Evolutionary conservation across 2,329 filamentous ascomycete genomes (phyloP).

Genomic region (Curvularia eragrostidis): DNA sequence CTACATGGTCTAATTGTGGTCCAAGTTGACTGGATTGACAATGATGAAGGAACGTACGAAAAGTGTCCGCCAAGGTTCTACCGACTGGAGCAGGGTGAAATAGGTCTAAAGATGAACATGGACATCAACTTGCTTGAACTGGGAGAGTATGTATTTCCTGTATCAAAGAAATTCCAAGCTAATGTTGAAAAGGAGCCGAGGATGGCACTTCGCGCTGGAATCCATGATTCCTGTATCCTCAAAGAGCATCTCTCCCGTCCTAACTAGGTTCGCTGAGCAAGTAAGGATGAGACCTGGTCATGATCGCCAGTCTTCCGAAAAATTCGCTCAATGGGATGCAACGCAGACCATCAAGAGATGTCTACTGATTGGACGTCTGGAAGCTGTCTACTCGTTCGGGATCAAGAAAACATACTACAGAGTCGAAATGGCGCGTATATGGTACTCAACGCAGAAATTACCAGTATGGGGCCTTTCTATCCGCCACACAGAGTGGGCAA

Average conservation of each 20-base stretch:
- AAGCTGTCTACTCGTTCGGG: constrained; percentile 42
- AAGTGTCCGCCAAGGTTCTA: constrained; percentile 36
- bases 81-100: constrained; percentile 24
- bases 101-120: constrained; percentile 30
- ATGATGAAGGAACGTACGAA: constrained; percentile 41
- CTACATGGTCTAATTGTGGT: constrained; percentile 27
- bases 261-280: constrained; percentile 32
- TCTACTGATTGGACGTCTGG: constrained; percentile 26
- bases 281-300: constrained; percentile 28
- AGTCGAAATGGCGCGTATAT: constrained; percentile 36
- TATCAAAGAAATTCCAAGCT: constrained; percentile 5
- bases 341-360: constrained; percentile 23
- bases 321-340: constrained; percentile 31
- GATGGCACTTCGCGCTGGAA: constrained; percentile 42
- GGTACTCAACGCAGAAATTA: constrained; percentile 29
- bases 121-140: constrained; percentile 46
- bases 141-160: constrained; percentile 29
- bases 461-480: constrained; percentile 44
- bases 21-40: constrained; percentile 42
- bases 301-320: constrained; percentile 17
- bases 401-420: constrained; percentile 38
- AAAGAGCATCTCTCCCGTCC: constrained; percentile 29
- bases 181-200: constrained; percentile 27
- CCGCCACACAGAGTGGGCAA: constrained; percentile 41
- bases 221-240: constrained; percentile 29